Base-by-base conservation (phyloP, 148 eudicot genomes). In the Rhododendron kiyosumense region DNA sequence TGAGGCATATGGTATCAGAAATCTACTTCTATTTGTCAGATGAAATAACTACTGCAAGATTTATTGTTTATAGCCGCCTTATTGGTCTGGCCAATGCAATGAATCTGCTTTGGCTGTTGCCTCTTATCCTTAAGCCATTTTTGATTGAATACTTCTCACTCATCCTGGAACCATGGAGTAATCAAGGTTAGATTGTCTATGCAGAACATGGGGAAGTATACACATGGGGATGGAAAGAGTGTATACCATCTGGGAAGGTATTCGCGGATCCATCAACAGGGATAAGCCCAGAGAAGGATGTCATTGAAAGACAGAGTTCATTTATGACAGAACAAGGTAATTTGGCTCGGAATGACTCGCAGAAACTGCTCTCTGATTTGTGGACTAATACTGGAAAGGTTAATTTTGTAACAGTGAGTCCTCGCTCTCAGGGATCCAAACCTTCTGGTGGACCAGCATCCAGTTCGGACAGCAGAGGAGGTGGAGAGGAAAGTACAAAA, bases 151-250 rank as follows among this genome's bases (percentile, higher is more conserved):
- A 79, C 4, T 36, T 36, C 54, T 43, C 3, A 5, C 26, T 69
- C 45, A n/a, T 86, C 38, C 17, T 51, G 67, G 43, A 78, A 41
- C 76, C 38, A 32, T 83, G 49, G 41, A 84, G 28, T 78, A 78
- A 78, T 17, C 57, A 51, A 81, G 17, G 26, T 34, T 85, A 34
- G 81, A 45, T 63, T 78, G 54, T 81, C 71, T 24, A 54, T 88
- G 69, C 91, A 96, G 99, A 90, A 77, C 77, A 82, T 59, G 95
- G 93, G 61, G 98, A 94, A 88, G 98, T 95, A 71, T 95, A 93
- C 87, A 93, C 99, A 4, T 97, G 99, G 99, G 99, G 99, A 84
- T 97, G 99, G 99, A 97, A 93, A 91, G 99, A 97, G 85, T 95
- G 99, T 87, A 90, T 97, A 77, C 99, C 99, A 15, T 93, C 98